Percentiles rank a stretch among this genome's conserved stretches.
Evolutionary conservation across 192 early-diverging fungal genomes (phyloP).

Genomic region (Coemansia sp.): DNA sequence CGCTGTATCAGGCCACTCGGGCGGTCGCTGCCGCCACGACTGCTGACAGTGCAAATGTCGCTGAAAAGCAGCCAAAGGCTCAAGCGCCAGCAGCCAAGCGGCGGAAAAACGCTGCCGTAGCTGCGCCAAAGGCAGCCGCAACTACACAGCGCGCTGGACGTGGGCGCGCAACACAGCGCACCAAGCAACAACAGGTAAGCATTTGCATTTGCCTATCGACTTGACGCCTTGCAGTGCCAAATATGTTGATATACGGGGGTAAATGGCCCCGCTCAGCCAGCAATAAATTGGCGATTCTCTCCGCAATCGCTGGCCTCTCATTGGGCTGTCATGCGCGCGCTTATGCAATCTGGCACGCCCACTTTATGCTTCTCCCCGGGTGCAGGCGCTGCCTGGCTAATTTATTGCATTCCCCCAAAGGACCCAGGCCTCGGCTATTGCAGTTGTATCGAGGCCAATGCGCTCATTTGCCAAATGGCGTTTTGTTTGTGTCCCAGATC

Average conservation of each 20-base stretch:
- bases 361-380: slow-evolving; percentile 4
- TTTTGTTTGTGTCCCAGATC: slow-evolving; percentile 10
- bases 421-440: neutral
- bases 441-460: neutral
- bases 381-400: neutral
- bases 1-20: slow-evolving; percentile 48
- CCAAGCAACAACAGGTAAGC: slow-evolving; percentile 44
- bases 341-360: slow-evolving; percentile 7
- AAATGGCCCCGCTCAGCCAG: neutral
- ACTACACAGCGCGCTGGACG: slow-evolving; percentile 13
- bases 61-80: slow-evolving; percentile 18
- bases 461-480: neutral
- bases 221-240: neutral
- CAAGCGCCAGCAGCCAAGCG: slow-evolving; percentile 26
- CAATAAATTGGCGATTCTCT: neutral
- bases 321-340: neutral
- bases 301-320: slow-evolving; percentile 1
- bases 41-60: neutral
- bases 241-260: neutral
- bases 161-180: slow-evolving; percentile 36
- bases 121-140: slow-evolving; percentile 6
- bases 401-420: neutral
- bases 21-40: slow-evolving; percentile 39
- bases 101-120: slow-evolving; percentile 43
- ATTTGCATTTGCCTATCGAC: neutral